Conservation (phyloP, 2,329 filamentous ascomycete species). For the Fusarium piperis region DNA sequence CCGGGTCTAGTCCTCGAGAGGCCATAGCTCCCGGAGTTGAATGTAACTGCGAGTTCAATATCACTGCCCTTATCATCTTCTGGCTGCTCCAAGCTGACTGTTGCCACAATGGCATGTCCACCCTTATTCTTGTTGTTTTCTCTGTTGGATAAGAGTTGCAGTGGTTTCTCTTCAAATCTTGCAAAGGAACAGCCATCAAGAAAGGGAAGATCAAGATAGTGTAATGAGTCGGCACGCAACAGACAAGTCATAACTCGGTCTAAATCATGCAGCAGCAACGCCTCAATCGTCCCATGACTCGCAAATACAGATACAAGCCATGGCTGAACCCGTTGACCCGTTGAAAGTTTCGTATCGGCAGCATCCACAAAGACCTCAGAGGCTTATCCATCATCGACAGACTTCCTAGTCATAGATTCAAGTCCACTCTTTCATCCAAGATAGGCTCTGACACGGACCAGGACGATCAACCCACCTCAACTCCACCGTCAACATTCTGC, state of each 20-base stretch:
- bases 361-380: conserved; percentile 57
- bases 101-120: neutral
- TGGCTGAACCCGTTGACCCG: conserved; percentile 54
- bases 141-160: neutral
- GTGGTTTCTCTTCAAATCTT: neutral
- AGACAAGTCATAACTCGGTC: conserved; percentile 24
- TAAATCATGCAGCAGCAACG: conserved; percentile 30
- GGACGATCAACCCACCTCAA: neutral
- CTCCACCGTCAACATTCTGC: neutral
- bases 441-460: neutral
- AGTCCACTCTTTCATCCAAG: conserved; percentile 44
- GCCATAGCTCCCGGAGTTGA: neutral
- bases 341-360: conserved; percentile 57
- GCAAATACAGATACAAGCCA: conserved; percentile 39
- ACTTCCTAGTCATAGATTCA: conserved; percentile 45
- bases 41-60: neutral
- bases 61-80: neutral
- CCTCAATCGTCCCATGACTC: conserved; percentile 40
- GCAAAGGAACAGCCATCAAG: neutral
- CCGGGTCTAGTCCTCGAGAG: neutral
- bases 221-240: neutral
- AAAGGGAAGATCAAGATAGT: neutral
- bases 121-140: neutral
- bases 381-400: conserved; percentile 45
- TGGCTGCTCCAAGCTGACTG: neutral